phyloP scores from a whole-genome alignment of 148 eudicot genomes.

The Vaccinium vitisidaea region DNA sequence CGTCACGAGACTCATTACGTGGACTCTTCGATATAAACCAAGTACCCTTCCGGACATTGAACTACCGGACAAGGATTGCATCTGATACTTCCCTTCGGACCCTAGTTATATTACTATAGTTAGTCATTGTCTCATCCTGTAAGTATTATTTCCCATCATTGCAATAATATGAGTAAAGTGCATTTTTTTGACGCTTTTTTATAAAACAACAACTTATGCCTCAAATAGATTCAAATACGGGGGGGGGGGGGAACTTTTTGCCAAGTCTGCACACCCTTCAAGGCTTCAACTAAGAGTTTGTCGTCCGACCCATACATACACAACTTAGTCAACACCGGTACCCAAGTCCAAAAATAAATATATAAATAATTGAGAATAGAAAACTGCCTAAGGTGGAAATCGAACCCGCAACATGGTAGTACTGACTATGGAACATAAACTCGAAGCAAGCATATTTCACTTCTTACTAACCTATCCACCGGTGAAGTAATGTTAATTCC shows the following conservation, averaged over 20 bases:
- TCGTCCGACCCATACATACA: not conserved
- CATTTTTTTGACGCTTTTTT: not conserved
- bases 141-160: not conserved
- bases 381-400: not conserved
- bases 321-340: not conserved
- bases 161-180: not conserved
- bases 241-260: not conserved
- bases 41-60: not conserved
- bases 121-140: not conserved
- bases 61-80: not conserved
- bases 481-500: constrained; percentile 11
- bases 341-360: not conserved
- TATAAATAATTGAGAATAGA: not conserved
- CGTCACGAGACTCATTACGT: not conserved
- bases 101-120: not conserved
- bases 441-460: not conserved
- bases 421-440: not conserved
- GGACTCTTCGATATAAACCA: not conserved
- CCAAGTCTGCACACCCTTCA: not conserved
- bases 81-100: not conserved
- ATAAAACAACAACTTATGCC: not conserved
- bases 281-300: not conserved
- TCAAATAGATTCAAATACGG: not conserved
- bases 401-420: not conserved
- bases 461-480: not conserved